Base-by-base conservation (phyloP, 768 basidiomycete genomes). In the Termitomyces sp. region DNA sequence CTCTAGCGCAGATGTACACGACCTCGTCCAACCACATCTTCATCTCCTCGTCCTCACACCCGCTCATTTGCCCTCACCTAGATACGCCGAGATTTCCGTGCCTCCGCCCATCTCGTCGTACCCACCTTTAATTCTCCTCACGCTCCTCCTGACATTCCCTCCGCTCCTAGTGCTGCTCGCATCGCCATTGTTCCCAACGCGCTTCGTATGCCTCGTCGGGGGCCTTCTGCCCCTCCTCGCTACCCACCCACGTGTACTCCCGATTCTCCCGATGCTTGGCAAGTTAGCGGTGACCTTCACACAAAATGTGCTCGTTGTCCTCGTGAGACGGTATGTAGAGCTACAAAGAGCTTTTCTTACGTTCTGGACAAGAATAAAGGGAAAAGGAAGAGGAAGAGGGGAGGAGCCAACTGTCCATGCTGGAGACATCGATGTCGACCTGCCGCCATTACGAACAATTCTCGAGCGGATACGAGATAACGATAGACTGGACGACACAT, bases 1-100 rank as follows among this genome's bases (percentile, higher is more conserved):
- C 25, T 29, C 10, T 60, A 92, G 90, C 3, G 82, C 89, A 8
- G 92, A 93, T 65, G 67, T 73, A 0, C 77, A 89, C 54, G 86
- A 88, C 59, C 62, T 79, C 1, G 64, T 83, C 14, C 73, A 83
- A 29, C 86, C 88, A 0, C 71, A 83, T 63, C 68, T 81, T 15
- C 74, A 79, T 56, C 78, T 85, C 64, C 70, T 88, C 57, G 76
- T 78, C 34, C 79, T 87, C 61, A 83, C 66, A 65, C 80, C 72
- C 50, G 77, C 76, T 63, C 83, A 72, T 66, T 71, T 64, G 60
- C 76, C 60, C 63, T 78, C 64, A 63, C 77, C 64, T 66, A 73
- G 32, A n/a, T 73, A 66, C 40, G 72, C 40, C 56, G 73, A n/a
- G 60, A 29, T 47, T 51, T 5, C n/a, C n/a, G 40, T 56, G 15